Conservation (phyloP, 2,329 filamentous ascomycete species). For the Aspergillus pseudotamarii region DNA sequence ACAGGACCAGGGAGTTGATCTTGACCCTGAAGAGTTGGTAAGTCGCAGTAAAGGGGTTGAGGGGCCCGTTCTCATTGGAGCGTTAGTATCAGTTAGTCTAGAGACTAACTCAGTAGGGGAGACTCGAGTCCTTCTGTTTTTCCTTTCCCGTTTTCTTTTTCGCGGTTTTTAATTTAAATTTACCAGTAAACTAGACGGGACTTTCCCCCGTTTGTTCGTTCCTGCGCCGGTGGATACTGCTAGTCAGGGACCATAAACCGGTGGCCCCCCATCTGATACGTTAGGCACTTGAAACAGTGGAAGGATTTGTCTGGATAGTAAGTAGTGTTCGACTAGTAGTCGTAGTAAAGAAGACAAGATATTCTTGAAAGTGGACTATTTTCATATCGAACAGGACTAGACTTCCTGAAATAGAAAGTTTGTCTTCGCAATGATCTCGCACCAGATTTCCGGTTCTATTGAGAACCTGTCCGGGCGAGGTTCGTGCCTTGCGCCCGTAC, state of each 20-base stretch:
- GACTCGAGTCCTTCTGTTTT: background rate
- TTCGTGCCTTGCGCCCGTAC: constrained; percentile 18
- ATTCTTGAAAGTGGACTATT: background rate
- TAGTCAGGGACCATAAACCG: constrained; percentile 19
- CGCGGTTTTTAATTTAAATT: constrained; percentile 5
- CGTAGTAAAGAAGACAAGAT: background rate
- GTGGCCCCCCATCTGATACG: constrained; percentile 2
- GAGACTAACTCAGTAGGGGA: background rate
- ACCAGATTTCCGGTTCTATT: background rate
- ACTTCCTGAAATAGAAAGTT: background rate
- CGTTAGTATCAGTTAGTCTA: background rate
- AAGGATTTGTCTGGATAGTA: background rate
- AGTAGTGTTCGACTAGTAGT: background rate
- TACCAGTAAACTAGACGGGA: background rate
- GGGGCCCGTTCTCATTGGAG: constrained; percentile 7
- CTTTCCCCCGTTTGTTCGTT: constrained; percentile 18
- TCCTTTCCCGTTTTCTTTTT: background rate
- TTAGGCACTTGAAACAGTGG: background rate
- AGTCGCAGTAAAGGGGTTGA: constrained; percentile 16
- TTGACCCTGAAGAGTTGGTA: constrained; percentile 19
- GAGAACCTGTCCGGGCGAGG: background rate
- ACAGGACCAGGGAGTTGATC: constrained; percentile 23
- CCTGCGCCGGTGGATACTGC: constrained; percentile 18
- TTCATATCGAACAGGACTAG: background rate
- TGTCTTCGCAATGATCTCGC: background rate